Evolutionary conservation across 164 flowering plant genomes (phyloP), one percentile per base, ranked within the genome.

Genomic region (Hamamelis virginiana): DNA sequence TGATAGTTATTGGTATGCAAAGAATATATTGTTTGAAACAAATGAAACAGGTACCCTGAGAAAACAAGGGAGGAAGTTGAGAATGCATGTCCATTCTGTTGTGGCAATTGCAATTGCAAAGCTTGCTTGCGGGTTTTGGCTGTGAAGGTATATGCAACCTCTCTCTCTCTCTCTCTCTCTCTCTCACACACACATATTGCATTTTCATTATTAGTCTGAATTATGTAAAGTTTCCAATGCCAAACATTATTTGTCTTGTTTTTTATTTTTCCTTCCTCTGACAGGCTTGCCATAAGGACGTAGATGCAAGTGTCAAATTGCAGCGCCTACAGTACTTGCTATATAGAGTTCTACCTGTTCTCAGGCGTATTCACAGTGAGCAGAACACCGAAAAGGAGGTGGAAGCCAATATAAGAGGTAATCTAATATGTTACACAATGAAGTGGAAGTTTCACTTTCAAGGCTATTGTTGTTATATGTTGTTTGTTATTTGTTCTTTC

Each of bases 71-170:
- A 80, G 25, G 89, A 86, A 47, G 61, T 89, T 50, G 72, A 76
- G 75, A 74, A 56, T 41, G 78, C 80, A 23, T 92, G 96, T 63
- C 97, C 97, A 28, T 83, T 76, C 70, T 92, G 97, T 66, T 71
- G 86, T 64, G 82, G 89, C 46, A 85, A 86, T 74, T 92, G 97
- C 85, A 92, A 91, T 78, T 92, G 96, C 86, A 87, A 78, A 77
- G 73, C 81, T 48, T 92, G 97, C 79, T 81, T 91, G 56, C 84
- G 79, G 64, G 79, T 80, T 60, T 18, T 69, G 18, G 65, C 59
- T 64, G 46, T 62, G 46, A 68, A 73, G 86, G 90, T 87, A 65
- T 26, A 61, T 62, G 68, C 21, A 33, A 11, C 55, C 15, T 14
- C 27, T 66, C 18, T 62, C 12, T 46, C 16, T 72, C 28, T 64